Conservation (phyloP, 805 yeast genomes). For the Sugiyamaella boreocaroliniensis region DNA sequence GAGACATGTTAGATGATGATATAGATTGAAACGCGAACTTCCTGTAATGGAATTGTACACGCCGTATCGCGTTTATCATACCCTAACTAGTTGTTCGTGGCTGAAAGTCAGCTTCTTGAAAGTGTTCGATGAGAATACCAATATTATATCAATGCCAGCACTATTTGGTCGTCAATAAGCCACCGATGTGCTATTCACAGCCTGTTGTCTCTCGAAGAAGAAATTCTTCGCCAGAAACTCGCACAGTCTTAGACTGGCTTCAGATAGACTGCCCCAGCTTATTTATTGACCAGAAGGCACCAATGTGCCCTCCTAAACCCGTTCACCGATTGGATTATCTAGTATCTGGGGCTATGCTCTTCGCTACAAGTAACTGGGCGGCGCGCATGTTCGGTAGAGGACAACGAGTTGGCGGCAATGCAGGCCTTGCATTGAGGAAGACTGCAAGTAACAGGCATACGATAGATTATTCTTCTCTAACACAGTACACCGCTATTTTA, state of each 20-base stretch:
- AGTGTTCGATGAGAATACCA: not conserved
- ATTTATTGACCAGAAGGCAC: conserved; percentile 5
- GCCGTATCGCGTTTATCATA: too few species aligned
- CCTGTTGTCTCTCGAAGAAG: conserved; percentile 1
- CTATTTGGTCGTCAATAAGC: conserved; percentile 17
- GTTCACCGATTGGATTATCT: conserved; percentile 19
- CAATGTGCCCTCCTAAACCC: conserved; percentile 14
- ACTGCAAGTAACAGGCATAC: conserved; percentile 1
- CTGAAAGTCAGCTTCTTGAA: not conserved
- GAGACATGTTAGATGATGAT: conserved; percentile 13
- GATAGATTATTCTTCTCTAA: not conserved
- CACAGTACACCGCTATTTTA: conserved; percentile 10
- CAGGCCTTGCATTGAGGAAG: conserved; percentile 10
- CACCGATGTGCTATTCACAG: conserved; percentile 17
- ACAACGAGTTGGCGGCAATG: conserved; percentile 5
- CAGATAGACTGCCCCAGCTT: conserved; percentile 8
- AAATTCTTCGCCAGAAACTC: not conserved
- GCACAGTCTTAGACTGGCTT: conserved; percentile 10
- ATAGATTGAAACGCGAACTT: not conserved
- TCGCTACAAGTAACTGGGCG: conserved; percentile 13
- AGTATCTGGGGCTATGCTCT: conserved; percentile 18
- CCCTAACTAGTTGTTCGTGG: not conserved
- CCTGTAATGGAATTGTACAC: not conserved
- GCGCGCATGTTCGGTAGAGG: conserved; percentile 13
- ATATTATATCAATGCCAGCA: conserved; percentile 10